Evolutionary conservation across 139 green algal species (phyloP).

Genomic region (Tetraselmis striata): DNA sequence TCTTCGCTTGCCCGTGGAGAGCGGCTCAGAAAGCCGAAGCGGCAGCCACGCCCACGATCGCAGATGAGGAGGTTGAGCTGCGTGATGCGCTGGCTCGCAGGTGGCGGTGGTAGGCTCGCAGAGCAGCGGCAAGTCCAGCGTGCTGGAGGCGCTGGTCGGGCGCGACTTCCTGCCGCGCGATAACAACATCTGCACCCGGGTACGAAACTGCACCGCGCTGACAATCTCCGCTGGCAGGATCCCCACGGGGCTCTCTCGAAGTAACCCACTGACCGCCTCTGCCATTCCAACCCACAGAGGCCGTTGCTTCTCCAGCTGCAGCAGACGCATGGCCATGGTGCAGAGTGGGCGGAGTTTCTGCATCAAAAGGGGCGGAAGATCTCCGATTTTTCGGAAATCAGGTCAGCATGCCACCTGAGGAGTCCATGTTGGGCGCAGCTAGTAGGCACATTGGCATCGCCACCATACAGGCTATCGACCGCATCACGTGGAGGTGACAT

Average conservation of each 20-base stretch:
- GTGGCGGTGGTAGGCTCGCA: slow-evolving; percentile 32
- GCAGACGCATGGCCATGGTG: background rate
- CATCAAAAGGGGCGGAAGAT: background rate
- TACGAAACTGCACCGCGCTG: slow-evolving; percentile 87
- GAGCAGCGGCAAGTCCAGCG: slow-evolving; percentile 87
- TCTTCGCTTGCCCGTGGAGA: no score
- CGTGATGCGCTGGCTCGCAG: no score
- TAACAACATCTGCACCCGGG: slow-evolving; percentile 87
- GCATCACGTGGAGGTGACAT: background rate
- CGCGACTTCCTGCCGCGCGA: slow-evolving; percentile 88
- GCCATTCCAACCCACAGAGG: background rate
- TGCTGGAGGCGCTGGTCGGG: slow-evolving; percentile 92
- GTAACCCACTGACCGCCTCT: background rate
- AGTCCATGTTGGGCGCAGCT: background rate
- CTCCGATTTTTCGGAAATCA: background rate
- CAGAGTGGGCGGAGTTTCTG: background rate
- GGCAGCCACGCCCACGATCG: no score
- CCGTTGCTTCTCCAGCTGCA: background rate
- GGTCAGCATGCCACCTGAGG: background rate
- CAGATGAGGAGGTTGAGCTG: no score
- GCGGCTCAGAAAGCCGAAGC: no score
- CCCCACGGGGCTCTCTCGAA: slow-evolving; percentile 29
- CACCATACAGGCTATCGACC: no score
- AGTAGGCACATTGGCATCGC: background rate
- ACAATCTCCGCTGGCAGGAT: slow-evolving; percentile 67